Evolutionary conservation across 1,284 basidiomycete species (phyloP).

Genomic region (Testicularia cyperi): DNA sequence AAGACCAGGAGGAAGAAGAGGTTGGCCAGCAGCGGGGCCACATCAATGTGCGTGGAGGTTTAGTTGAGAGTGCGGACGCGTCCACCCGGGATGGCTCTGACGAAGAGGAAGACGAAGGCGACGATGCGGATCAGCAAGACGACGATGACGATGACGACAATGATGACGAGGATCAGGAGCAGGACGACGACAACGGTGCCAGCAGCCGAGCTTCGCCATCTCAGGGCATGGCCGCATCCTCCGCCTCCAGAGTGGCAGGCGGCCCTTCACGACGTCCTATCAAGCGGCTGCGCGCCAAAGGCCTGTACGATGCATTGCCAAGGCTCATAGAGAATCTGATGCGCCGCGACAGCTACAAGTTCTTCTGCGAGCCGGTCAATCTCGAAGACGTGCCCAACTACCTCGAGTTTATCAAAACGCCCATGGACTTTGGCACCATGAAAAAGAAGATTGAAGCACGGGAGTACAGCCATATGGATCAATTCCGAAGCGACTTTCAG

Average conservation of each 20-base stretch:
- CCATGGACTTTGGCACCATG: slow-evolving; percentile 84
- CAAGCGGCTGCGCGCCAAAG: slow-evolving; percentile 34
- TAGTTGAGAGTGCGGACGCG: not conserved
- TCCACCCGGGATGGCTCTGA: not conserved
- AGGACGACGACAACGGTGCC: not conserved
- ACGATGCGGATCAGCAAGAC: not conserved
- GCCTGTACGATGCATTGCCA: slow-evolving; percentile 37
- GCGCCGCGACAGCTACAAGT: slow-evolving; percentile 79
- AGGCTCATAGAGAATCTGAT: slow-evolving; percentile 39
- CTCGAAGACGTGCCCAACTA: slow-evolving; percentile 70
- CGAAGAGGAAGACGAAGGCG: slow-evolving; percentile 1
- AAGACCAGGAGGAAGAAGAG: slow-evolving; percentile 1
- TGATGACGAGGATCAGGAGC: not conserved
- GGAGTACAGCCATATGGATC: slow-evolving; percentile 40
- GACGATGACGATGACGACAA: not conserved
- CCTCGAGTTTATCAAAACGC: slow-evolving; percentile 69
- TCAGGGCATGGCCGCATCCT: no score
- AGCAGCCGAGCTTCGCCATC: slow-evolving; percentile 6
- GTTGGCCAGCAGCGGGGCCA: not conserved
- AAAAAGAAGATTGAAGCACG: slow-evolving; percentile 54
- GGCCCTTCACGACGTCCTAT: slow-evolving; percentile 23
- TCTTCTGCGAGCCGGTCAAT: slow-evolving; percentile 75
- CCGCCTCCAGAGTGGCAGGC: slow-evolving; percentile 1
- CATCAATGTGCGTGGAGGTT: not conserved
- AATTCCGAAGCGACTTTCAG: slow-evolving; percentile 49